phyloP scores from a whole-genome alignment of 352 stramenopile genomes.

The Phytophthora pseudosyringae region DNA sequence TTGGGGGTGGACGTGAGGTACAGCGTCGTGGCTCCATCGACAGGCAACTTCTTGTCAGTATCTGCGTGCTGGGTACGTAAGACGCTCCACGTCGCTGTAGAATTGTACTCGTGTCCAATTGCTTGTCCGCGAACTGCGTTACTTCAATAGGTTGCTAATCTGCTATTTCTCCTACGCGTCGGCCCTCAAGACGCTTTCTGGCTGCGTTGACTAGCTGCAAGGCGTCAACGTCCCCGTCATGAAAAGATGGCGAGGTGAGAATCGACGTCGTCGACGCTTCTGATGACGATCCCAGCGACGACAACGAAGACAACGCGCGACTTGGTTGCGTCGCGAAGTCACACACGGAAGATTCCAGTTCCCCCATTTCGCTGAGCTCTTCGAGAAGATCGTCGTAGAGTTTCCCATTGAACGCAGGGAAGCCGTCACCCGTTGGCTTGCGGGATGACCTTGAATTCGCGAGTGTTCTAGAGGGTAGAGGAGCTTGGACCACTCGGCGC shows the following conservation, averaged over 20 bases:
- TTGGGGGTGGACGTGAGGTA: no score
- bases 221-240: slow-evolving; percentile 29
- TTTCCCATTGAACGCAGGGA: slow-evolving; percentile 42
- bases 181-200: slow-evolving; percentile 41
- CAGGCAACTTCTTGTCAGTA: no score
- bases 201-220: slow-evolving; percentile 49
- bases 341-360: slow-evolving; percentile 14
- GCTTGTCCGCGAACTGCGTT: no score
- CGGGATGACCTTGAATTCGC: not conserved
- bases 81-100: no score
- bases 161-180: slow-evolving; percentile 17
- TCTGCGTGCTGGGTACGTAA: no score
- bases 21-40: no score
- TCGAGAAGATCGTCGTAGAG: slow-evolving; percentile 41
- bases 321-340: slow-evolving; percentile 8
- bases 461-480: slow-evolving; percentile 24
- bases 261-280: slow-evolving; percentile 14
- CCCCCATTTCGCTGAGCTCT: slow-evolving; percentile 23
- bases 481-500: slow-evolving; percentile 43
- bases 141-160: slow-evolving; percentile 6
- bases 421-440: slow-evolving; percentile 21
- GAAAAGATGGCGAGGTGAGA: slow-evolving; percentile 34
- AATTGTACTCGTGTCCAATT: no score
- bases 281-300: slow-evolving; percentile 15
- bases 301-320: slow-evolving; percentile 18